Evolutionary conservation across 2,329 filamentous ascomycete genomes (phyloP).

Genomic region (Xylariaceae sp.): DNA sequence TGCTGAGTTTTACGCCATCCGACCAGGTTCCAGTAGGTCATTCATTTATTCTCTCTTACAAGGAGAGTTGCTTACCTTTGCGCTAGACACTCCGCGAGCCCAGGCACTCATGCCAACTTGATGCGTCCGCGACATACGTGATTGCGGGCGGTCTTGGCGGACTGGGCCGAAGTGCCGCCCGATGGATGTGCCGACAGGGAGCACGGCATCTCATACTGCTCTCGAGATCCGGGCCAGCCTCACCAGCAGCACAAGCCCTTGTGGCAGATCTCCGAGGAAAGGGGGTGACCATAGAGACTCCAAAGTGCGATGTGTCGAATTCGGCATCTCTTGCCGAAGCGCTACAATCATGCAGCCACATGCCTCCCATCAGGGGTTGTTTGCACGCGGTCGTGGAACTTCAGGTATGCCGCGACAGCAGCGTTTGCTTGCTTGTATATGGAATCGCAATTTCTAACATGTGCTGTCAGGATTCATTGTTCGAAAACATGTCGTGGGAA

Average conservation of each 20-base stretch:
- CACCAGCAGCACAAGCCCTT: not conserved
- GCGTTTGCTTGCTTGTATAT: too few relatives aligned
- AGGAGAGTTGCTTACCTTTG: too few relatives aligned
- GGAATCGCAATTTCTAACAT: too few relatives aligned
- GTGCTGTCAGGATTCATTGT: slow-evolving; percentile 25
- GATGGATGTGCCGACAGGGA: slow-evolving; percentile 15
- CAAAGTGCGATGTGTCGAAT: slow-evolving; percentile 32
- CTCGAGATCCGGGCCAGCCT: slow-evolving; percentile 5
- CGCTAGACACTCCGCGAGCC: not conserved
- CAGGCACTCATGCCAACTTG: slow-evolving; percentile 11
- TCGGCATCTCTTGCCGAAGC: slow-evolving; percentile 13
- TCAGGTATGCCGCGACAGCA: slow-evolving; percentile 20
- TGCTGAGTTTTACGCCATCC: slow-evolving; percentile 21
- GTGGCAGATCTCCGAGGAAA: slow-evolving; percentile 24
- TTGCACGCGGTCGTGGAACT: slow-evolving; percentile 44
- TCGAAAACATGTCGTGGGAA: slow-evolving; percentile 37
- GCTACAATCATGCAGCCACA: slow-evolving; percentile 30
- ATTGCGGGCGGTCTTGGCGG: slow-evolving; percentile 32
- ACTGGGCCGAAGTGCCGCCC: slow-evolving; percentile 21
- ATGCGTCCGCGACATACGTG: slow-evolving; percentile 23
- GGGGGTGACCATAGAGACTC: not conserved
- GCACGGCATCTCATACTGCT: slow-evolving; percentile 12
- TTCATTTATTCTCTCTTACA: too few relatives aligned
- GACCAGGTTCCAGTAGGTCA: slow-evolving; percentile 29
- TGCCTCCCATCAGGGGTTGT: slow-evolving; percentile 39